Evolutionary conservation across 345 rosid species (phyloP).

Genomic region (Raphanus raphanistrum): DNA sequence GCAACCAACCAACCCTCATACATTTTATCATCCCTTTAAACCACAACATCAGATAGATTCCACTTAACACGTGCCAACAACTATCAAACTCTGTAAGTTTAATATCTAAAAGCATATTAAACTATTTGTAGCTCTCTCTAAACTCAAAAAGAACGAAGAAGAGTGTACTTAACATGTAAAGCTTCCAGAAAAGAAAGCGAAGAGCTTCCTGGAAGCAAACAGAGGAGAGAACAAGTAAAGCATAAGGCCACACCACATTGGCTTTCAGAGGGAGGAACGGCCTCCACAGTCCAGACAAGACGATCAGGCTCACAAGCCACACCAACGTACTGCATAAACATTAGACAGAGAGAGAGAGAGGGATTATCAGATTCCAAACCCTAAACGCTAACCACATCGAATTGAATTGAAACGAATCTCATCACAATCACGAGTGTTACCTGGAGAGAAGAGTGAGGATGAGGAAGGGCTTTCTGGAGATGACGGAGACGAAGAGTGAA

Average conservation of each 20-base stretch:
- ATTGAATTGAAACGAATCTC: background rate
- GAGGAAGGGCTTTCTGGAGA: constrained; percentile 90
- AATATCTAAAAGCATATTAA: background rate
- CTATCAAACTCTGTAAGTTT: background rate
- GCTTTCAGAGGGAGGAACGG: constrained; percentile 85
- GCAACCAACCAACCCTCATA: background rate
- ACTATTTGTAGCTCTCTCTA: background rate
- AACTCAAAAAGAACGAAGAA: background rate
- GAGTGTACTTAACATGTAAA: constrained; percentile 61
- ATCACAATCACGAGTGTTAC: constrained; percentile 34
- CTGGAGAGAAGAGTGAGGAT: constrained; percentile 95
- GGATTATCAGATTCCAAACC: constrained; percentile 11
- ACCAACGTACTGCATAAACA: constrained; percentile 62
- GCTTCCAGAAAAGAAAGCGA: constrained; percentile 82
- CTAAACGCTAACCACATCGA: background rate
- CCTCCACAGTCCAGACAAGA: constrained; percentile 87
- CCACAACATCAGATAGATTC: background rate
- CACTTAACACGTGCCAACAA: background rate
- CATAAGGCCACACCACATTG: constrained; percentile 74
- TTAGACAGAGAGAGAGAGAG: background rate
- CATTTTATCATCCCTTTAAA: background rate
- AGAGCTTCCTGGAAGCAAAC: constrained; percentile 89
- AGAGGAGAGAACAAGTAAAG: constrained; percentile 71
- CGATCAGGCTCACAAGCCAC: constrained; percentile 86
- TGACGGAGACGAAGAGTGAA: constrained; percentile 78